Base-by-base conservation (phyloP, 768 basidiomycete species). In the Nidularia sp. region DNA sequence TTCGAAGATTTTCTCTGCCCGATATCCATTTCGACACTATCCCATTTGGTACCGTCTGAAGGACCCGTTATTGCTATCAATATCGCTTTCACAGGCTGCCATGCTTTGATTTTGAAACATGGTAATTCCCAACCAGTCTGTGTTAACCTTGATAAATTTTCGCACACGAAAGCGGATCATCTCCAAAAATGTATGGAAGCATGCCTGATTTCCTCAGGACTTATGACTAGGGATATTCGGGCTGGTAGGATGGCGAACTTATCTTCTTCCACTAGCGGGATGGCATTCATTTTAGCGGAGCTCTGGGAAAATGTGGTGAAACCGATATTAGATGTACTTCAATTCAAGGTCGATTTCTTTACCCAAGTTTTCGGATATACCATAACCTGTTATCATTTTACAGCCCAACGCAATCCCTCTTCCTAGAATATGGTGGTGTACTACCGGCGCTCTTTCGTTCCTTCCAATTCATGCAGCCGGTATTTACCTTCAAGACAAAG, bases 1-100 rank as follows among this genome's bases (percentile, higher is more conserved):
- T 62, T 63, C 44, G 58, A 63, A 15, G 44, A 53, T 10, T 59
- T 64, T 42, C 53, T 64, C 36, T 51, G 53, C 18, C 59, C 61
- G 3, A 48, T 50, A 29, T 42, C 5, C 48, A 48, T 6, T 61
- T 58, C 34, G 32, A 34, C n/a, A 42, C 31, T 10, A 34, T 61
- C 6, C 34, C 32, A 34, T 18, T 7, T 42, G 32, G 55, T 53
- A 31, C 55, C 57, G 43, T 36, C 49, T 15, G 29, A 44, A 13
- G 60, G 60, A 8, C 53, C 57, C 5, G 46, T 61, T 6, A 49
- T 58, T 15, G 35, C 57, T 12, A 49, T 61, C 34, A 61, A 55
- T 48, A 49, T 41, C 41, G 53, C 46, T 46, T 10, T 18, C 10
- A 36, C 35, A 33, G 2, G 57, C 1, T 45, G 44, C 22, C 10